Evolutionary conservation across 352 stramenopile genomes (phyloP), one percentile per base, ranked within the genome.

Genomic region (Globisporangium radiosum): DNA sequence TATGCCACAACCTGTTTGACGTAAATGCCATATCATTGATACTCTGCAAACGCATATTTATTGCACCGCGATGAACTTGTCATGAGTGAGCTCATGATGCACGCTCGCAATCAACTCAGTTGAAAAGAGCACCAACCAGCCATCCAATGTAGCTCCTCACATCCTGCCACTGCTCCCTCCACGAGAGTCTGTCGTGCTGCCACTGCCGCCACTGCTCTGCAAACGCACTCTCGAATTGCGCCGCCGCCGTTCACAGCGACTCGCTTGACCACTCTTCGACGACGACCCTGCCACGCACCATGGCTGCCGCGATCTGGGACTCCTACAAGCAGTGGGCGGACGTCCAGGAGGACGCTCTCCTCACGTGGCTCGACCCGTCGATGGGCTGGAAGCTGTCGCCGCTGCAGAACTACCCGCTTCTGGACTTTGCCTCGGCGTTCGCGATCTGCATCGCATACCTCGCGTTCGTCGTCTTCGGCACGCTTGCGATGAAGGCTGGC

Each of bases 401-500:
- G 14, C 66, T 73, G 56, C 57, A 68, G 54, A 49, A 78, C 57
- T 65, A 76, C 56, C 75, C 75, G 33, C 63, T 77, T 47, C 63
- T 72, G 37, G 70, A 89, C 63, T 85, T 89, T 56, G 75, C 75
- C 43, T 75, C 73, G 25, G 79, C 66, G 59, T 78, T 80, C 42
- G 77, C 75, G 13, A 71, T 87, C 54, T 82, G 74, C 58, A 62
- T 88, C 47, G 81, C 56, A 36, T 91, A 91, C 64, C 47, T 87
- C 13, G 52, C 70, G 37, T 89, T 91, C 56, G 80, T 91, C 36
- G 70, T 91, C 52, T 63, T 90, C 44, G 81, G 81, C 55, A 85
- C 78, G 66, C 42, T 82, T 9, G 55, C 90, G n/a, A 94, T 93
- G 84, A 91, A 87, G 68, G 60, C 77, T 8, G 76, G 71, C n/a